Conservation (phyloP, 306 rosid species). For the Cyclanthera cordifolia region DNA sequence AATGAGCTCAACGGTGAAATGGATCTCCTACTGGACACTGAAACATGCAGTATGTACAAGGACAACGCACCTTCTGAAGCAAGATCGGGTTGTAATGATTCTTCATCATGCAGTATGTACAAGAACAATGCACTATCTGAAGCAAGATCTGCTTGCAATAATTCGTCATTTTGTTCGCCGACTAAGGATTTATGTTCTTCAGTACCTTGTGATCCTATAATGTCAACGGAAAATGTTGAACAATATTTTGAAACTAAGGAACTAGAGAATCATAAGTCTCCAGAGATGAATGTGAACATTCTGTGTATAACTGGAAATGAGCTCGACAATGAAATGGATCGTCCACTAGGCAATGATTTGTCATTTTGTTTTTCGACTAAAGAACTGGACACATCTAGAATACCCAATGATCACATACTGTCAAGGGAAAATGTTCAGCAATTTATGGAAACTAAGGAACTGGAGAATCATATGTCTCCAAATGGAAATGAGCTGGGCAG, state of each 20-base stretch:
- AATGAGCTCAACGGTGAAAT: conserved; percentile 18
- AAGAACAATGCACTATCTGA: conserved; percentile 20
- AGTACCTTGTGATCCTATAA: conserved; percentile 17
- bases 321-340: conserved; percentile 17
- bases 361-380: conserved; percentile 22
- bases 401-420: conserved; percentile 17
- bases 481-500: conserved; percentile 17
- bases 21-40: conserved; percentile 16
- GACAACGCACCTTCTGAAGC: conserved; percentile 17
- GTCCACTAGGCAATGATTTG: conserved; percentile 17
- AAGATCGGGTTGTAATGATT: conserved; percentile 15
- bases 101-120: conserved; percentile 17
- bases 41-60: conserved; percentile 16
- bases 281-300: conserved; percentile 25
- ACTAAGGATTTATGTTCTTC: conserved; percentile 17
- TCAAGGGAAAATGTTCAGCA: conserved; percentile 14
- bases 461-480: conserved; percentile 15
- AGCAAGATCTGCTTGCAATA: conserved; percentile 13
- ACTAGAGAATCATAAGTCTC: conserved; percentile 13
- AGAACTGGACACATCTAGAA: conserved; percentile 18
- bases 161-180: conserved; percentile 21
- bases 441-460: conserved; percentile 17
- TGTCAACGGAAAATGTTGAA: conserved; percentile 12
- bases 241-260: conserved; percentile 17
- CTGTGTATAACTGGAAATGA: conserved; percentile 14